Evolutionary conservation across 2,329 filamentous ascomycete species (phyloP), one percentile per base, ranked within the genome.

Genomic region (Truncatella angustata): DNA sequence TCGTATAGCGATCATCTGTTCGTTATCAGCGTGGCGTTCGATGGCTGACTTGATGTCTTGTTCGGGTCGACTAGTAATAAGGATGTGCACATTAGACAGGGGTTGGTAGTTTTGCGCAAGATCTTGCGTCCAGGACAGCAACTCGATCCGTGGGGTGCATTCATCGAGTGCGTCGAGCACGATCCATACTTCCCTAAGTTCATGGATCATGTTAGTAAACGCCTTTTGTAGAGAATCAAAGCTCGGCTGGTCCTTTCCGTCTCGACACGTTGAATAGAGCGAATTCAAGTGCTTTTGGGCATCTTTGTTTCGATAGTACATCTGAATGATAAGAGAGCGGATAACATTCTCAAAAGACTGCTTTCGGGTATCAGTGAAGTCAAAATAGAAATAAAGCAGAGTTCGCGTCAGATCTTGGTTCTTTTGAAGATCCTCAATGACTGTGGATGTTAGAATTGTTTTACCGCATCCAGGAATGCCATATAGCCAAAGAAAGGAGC

Each of bases 391-490:
- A 47, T 69, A 70, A 2, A 61, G 24, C 9, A 60, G 23, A 10
- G 28, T 40, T 21, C 23, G 37, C 16, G 28, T 32, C 12, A n/a
- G 26, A 16, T 36, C 24, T 3, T 21, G 4, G n/a, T 16, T 45
- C 18, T 48, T 16, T 16, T 58, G 44, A 10, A 66, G 48, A 49
- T 66, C 49, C 51, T 68, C 45, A n/a, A 73, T 59, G 30, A 74
- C 55, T 1, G 63, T 68, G 4, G 67, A 72, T 52, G 65, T 68
- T 1, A 74, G 61, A 49, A 74, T 60, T 0, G 70, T 73, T 55
- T 75, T 75, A 7, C 73, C 71, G 47, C 71, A 74, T 35, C 72
- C 72, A n/a, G 68, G 63, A 18, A n/a, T n/a, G n/a, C n/a, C n/a
- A n/a, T n/a, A n/a, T n/a, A n/a, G n/a, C n/a, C n/a, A n/a, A n/a